Conservation (phyloP, 2,329 filamentous ascomycete species). For the Exophiala xenobiotica region DNA sequence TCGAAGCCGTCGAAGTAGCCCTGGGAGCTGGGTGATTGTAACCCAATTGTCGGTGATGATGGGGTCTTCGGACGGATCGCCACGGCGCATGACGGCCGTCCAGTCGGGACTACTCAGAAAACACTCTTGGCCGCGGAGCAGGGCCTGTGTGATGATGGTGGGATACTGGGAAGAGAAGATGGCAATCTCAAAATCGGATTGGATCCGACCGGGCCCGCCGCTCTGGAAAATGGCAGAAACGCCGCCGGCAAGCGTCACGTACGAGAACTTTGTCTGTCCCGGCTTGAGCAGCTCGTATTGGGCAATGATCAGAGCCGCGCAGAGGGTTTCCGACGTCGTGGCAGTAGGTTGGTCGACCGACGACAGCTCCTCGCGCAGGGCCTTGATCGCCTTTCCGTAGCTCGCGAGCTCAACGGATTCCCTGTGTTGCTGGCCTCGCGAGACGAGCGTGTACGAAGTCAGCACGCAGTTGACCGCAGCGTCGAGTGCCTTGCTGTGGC, state of each 20-base stretch:
- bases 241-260: constrained; percentile 7
- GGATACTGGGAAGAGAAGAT: constrained; percentile 9
- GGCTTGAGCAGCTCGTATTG: constrained; percentile 10
- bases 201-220: constrained; percentile 3
- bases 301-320: constrained; percentile 6
- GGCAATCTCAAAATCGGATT: constrained; percentile 6
- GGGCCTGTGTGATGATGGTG: constrained; percentile 5
- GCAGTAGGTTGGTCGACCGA: background rate
- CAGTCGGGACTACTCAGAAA: constrained; percentile 5
- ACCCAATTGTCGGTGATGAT: constrained; percentile 1
- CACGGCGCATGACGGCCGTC: constrained; percentile 2
- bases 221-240: constrained; percentile 7
- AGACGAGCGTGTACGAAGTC: constrained; percentile 3
- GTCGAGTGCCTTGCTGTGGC: constrained; percentile 7
- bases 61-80: background rate
- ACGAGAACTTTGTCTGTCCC: background rate
- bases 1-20: background rate
- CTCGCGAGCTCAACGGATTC: constrained; percentile 3
- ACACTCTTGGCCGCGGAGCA: constrained; percentile 5
- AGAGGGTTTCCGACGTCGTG: constrained; percentile 9
- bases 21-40: background rate
- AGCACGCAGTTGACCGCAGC: constrained; percentile 8
- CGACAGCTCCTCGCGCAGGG: constrained; percentile 4
- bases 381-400: constrained; percentile 3
- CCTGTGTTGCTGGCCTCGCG: background rate